Conservation (phyloP, 495 filamentous ascomycete genomes). For the Pyrenula aspistea region DNA sequence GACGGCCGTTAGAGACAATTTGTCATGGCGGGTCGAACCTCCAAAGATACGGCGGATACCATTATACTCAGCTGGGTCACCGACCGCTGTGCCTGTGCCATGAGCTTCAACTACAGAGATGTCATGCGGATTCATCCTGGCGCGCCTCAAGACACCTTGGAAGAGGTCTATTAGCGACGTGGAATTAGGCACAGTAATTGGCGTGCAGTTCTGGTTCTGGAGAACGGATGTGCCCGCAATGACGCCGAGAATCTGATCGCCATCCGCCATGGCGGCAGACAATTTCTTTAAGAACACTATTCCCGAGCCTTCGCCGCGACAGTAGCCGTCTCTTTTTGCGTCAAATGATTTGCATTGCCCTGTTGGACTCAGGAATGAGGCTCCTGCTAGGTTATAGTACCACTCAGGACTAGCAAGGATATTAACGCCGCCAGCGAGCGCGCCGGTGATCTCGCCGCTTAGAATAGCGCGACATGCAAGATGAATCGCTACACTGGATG, state of each 20-base stretch:
- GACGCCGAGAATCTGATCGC: slow-evolving; percentile 49
- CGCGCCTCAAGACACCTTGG: slow-evolving; percentile 1
- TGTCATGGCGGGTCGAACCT: slow-evolving; percentile 4
- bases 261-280: slow-evolving; percentile 41
- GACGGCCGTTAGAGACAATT: slow-evolving; percentile 19
- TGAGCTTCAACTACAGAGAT: slow-evolving; percentile 13
- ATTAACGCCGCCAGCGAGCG: slow-evolving; percentile 19
- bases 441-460: slow-evolving; percentile 8
- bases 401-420: slow-evolving; percentile 15
- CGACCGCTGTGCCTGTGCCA: slow-evolving; percentile 22
- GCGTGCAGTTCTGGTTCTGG: slow-evolving; percentile 14
- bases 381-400: slow-evolving; percentile 10
- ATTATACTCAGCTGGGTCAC: slow-evolving; percentile 20
- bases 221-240: slow-evolving; percentile 22
- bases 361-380: slow-evolving; percentile 15
- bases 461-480: slow-evolving; percentile 6
- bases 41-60: slow-evolving; percentile 22
- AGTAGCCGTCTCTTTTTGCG: slow-evolving; percentile 53
- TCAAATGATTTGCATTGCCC: slow-evolving; percentile 52
- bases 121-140: slow-evolving; percentile 6
- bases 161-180: slow-evolving; percentile 18
- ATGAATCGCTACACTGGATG: slow-evolving; percentile 16
- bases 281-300: slow-evolving; percentile 53
- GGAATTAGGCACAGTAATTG: slow-evolving; percentile 22
- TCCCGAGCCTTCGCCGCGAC: slow-evolving; percentile 49